Conservation (phyloP, 2,329 filamentous ascomycete species). For the Colletotrichum camelliae region DNA sequence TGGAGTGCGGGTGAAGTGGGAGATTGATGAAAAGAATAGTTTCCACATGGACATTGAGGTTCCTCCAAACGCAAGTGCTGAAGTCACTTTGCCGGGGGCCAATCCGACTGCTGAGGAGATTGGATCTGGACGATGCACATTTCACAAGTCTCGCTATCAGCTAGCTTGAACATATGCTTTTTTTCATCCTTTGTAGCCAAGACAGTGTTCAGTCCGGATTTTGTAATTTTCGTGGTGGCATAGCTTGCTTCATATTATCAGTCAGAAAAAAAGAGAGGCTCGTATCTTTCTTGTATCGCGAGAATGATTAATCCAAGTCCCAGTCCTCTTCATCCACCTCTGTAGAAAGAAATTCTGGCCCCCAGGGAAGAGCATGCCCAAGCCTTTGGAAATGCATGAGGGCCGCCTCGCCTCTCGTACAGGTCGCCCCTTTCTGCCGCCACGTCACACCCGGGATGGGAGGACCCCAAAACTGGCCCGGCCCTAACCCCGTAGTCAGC, state of each 20-base stretch:
- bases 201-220: too few relatives aligned
- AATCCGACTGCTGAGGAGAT: background rate
- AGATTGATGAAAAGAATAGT: slow-evolving; percentile 12
- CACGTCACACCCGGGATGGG: background rate
- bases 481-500: background rate
- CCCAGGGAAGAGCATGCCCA: background rate
- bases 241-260: background rate
- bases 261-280: too few relatives aligned
- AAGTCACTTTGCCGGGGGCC: background rate
- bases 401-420: background rate
- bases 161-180: background rate
- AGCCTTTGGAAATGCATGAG: background rate
- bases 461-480: background rate
- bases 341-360: background rate
- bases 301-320: too few relatives aligned
- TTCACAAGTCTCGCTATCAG: background rate
- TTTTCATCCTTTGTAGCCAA: background rate
- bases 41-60: background rate
- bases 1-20: slow-evolving; percentile 31
- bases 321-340: background rate
- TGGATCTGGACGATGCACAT: background rate
- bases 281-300: too few relatives aligned
- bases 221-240: background rate
- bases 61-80: background rate
- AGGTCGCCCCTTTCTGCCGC: background rate